These are phyloP conservation scores for Chaetoscypha palmicola DNA, from an alignment of 2,329 filamentous ascomycete genomes.

Conservation along the genomic window DNA sequence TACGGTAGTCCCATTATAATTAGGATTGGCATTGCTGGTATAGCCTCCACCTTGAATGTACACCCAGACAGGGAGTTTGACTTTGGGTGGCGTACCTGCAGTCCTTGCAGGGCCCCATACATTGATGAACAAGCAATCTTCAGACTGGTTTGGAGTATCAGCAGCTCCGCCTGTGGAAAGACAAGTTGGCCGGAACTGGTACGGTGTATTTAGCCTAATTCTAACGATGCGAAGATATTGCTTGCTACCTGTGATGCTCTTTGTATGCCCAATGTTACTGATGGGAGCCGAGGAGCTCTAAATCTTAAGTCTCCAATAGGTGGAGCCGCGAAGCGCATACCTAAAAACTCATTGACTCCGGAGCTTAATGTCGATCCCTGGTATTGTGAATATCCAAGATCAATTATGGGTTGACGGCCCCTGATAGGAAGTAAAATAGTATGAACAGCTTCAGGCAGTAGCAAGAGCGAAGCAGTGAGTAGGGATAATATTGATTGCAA, in stretches of 20 bases:
- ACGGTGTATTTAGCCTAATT: background rate
- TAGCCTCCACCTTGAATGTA: constrained; percentile 47
- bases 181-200: constrained; percentile 41
- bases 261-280: constrained; percentile 11
- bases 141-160: constrained; percentile 27
- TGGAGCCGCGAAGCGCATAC: constrained; percentile 64
- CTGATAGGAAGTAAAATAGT: too few species aligned
- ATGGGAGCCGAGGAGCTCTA: constrained; percentile 44
- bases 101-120: constrained; percentile 38
- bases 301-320: constrained; percentile 61
- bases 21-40: constrained; percentile 40
- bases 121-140: constrained; percentile 41
- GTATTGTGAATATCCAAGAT: constrained; percentile 63
- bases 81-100: constrained; percentile 32
- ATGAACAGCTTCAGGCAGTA: too few species aligned
- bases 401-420: constrained; percentile 43
- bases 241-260: constrained; percentile 20
- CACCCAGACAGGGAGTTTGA: constrained; percentile 47
- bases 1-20: constrained; percentile 44
- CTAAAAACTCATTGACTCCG: constrained; percentile 63
- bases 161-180: constrained; percentile 33
- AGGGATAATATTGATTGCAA: too few species aligned
- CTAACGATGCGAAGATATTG: background rate
- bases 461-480: too few species aligned
- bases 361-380: constrained; percentile 45